phyloP scores from a whole-genome alignment of 192 early-diverging fungal genomes.

The Umbelopsis sp. region DNA sequence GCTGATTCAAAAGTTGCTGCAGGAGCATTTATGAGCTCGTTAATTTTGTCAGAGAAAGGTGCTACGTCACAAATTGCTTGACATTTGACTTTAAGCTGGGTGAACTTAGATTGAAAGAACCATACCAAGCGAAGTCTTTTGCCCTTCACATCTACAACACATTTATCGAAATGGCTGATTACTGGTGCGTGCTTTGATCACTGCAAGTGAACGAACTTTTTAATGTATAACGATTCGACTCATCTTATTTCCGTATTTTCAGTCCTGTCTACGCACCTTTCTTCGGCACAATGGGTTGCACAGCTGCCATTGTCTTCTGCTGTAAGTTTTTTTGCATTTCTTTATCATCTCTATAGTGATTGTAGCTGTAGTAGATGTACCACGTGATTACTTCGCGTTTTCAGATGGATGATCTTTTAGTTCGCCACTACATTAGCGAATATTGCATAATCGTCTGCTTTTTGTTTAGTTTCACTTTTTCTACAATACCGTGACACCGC shows the following conservation, averaged over 20 bases:
- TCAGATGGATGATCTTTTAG: neutral
- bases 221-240: neutral
- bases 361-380: neutral
- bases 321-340: slow-evolving; percentile 48
- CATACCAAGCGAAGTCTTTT: slow-evolving; percentile 4
- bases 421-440: neutral
- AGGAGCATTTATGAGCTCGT: no score
- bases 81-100: neutral
- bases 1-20: neutral
- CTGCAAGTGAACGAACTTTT: neutral
- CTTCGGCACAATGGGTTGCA: slow-evolving; percentile 94
- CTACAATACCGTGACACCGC: no score
- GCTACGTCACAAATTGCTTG: slow-evolving; percentile 3
- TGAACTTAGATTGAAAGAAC: neutral
- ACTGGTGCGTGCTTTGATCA: neutral
- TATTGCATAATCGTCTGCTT: neutral
- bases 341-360: neutral
- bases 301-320: slow-evolving; percentile 88
- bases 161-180: slow-evolving; percentile 17
- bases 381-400: neutral
- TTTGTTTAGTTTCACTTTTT: no score
- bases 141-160: slow-evolving; percentile 18
- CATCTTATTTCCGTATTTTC: slow-evolving; percentile 18
- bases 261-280: slow-evolving; percentile 94
- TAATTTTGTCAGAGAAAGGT: neutral